Evolutionary conservation across 352 stramenopile species (phyloP).

Genomic region (Phytophthora sansomeana): DNA sequence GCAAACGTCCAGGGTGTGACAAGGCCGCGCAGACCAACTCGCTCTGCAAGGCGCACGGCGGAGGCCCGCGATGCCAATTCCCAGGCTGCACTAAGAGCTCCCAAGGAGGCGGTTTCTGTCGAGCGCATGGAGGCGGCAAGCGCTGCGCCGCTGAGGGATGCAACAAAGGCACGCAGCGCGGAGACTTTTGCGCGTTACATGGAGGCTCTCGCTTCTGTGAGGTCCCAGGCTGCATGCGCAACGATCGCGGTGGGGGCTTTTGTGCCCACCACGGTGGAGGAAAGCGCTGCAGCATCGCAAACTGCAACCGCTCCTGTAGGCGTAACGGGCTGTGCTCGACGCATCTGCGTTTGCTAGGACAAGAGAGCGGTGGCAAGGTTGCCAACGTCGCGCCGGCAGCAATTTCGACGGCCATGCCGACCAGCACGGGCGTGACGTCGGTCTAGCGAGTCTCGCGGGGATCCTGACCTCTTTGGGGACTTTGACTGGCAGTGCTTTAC

Average conservation of each 20-base stretch:
- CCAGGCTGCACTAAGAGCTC: conserved; percentile 70
- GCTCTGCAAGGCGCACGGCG: conserved; percentile 82
- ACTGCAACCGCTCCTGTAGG: conserved; percentile 76
- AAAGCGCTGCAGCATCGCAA: conserved; percentile 71
- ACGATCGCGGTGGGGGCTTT: conserved; percentile 78
- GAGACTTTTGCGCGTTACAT: conserved; percentile 85
- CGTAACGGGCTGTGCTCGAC: conserved; percentile 79
- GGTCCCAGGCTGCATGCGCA: conserved; percentile 76
- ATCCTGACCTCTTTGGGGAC: background rate
- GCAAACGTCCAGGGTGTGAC: conserved; percentile 70
- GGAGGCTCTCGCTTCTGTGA: conserved; percentile 84
- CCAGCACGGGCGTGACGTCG: conserved; percentile 13
- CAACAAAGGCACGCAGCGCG: conserved; percentile 87
- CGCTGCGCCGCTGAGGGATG: conserved; percentile 82
- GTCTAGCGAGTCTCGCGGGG: conserved; percentile 4
- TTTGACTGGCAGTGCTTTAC: conserved; percentile 13
- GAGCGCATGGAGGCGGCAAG: conserved; percentile 85
- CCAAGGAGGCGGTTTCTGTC: conserved; percentile 80
- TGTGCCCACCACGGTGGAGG: conserved; percentile 79
- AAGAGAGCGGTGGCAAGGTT: conserved; percentile 12
- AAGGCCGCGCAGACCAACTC: conserved; percentile 85
- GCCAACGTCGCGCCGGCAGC: background rate
- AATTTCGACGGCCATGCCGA: conserved; percentile 7
- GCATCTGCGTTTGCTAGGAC: conserved; percentile 51
- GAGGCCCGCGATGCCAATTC: conserved; percentile 77